Evolutionary conservation across 2,329 filamentous ascomycete genomes (phyloP), one percentile per base, ranked within the genome.

Genomic region (Colletotrichum sp.): DNA sequence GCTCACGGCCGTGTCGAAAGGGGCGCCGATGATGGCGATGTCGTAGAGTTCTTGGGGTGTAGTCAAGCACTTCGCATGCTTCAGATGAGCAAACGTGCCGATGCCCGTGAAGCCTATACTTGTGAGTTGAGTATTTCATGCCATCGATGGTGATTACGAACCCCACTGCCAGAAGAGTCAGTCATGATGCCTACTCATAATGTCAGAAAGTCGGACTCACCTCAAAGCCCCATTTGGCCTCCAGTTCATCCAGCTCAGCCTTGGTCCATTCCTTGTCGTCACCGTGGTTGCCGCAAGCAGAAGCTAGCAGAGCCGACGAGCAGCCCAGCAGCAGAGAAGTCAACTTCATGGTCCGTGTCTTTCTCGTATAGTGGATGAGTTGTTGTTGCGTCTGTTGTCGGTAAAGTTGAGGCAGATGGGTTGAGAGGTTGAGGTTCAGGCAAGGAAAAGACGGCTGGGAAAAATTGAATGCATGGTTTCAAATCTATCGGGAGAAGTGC

Each of bases 1-100:
- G 79, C 88, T 92, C 55, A 94, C 92, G 15, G 93, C 92, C 2
- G 93, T 95, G 82, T 95, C 94, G 80, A 95, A 95, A 0, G 94
- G 94, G 1, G 90, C 92, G 7, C 94, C 94, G 73, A 95, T 88
- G 72, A 95, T 90, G 74, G 90, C 94, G 79, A 95, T 94, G 82
- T 95, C 94, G 80, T 91, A 95, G 16, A 85, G 85, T 81, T 91
- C 90, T 30, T 88, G 86, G 1, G 93, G 93, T 63, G 90, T 90
- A n/a, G 91, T 91, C 44, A 95, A 87, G 79, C 94, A 95, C 81
- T 93, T 94, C 77, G 91, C 88, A 78, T 95, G 88, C 79, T 91
- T 88, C 34, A 95, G 87, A 80, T 95, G 94, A 52, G 93, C 94
- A 83, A 95, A 96, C 44, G 92, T 92, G 69, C 92, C 92, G 77